Conservation (phyloP, 164 flowering plant genomes). For the Vitis riparia region DNA sequence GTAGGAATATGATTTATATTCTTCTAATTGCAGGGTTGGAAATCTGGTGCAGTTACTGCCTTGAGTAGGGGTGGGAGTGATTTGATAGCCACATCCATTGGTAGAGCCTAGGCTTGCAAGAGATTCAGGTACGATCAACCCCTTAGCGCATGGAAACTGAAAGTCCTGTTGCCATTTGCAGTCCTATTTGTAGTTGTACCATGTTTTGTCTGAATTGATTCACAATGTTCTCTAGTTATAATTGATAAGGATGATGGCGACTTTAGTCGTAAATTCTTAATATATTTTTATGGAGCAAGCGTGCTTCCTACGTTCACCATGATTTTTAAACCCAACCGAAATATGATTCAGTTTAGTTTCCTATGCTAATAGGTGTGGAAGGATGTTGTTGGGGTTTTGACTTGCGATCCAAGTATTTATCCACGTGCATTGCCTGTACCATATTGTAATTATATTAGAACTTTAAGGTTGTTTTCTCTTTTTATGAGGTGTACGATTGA, state of each 20-base stretch:
- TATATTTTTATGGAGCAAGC: too few relatives aligned
- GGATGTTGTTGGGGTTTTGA: constrained; percentile 96
- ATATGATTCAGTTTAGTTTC: too few relatives aligned
- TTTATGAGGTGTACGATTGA: not conserved
- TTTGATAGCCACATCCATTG: constrained; percentile 92
- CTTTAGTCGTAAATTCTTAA: too few relatives aligned
- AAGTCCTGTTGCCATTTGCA: too few relatives aligned
- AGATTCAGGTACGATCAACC: constrained; percentile 65
- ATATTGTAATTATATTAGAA: not conserved
- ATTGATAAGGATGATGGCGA: too few relatives aligned
- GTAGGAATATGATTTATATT: not conserved
- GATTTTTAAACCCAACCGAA: too few relatives aligned
- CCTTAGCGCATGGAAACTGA: too few relatives aligned
- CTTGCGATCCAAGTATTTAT: constrained; percentile 88
- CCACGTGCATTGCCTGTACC: constrained; percentile 71
- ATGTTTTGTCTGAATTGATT: too few relatives aligned
- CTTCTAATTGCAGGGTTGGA: constrained; percentile 64
- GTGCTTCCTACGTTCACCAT: too few relatives aligned
- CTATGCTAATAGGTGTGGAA: constrained; percentile 79
- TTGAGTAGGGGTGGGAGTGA: constrained; percentile 97
- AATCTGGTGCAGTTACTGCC: constrained; percentile 80
- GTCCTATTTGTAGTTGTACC: too few relatives aligned
- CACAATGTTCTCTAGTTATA: too few relatives aligned
- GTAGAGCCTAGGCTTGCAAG: constrained; percentile 85
- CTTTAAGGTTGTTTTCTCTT: constrained; percentile 7